phyloP scores from a whole-genome alignment of 2,329 filamentous ascomycete genomes.

The Phaeoacremonium minimum region DNA sequence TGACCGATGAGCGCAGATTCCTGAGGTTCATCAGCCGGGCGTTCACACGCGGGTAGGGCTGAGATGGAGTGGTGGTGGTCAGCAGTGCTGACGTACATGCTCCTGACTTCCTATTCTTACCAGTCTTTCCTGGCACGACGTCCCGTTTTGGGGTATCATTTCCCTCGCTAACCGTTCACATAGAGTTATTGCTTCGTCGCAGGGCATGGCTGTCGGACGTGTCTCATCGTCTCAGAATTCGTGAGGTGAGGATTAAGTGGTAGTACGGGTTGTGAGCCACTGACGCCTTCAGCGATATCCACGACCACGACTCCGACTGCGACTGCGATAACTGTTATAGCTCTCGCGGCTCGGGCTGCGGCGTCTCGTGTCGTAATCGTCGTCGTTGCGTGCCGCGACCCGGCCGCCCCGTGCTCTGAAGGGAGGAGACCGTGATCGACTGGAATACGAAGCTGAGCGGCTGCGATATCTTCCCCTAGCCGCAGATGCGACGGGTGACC shows the following conservation, averaged over 20 bases:
- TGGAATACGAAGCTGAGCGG: slow-evolving; percentile 32
- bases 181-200: too few relatives aligned
- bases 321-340: slow-evolving; percentile 32
- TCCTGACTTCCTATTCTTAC: neutral
- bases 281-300: slow-evolving; percentile 22
- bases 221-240: too few relatives aligned
- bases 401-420: slow-evolving; percentile 22
- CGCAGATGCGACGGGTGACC: slow-evolving; percentile 28
- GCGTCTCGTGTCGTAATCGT: slow-evolving; percentile 21
- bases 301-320: slow-evolving; percentile 28
- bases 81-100: slow-evolving; percentile 7
- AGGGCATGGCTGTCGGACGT: too few relatives aligned
- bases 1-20: neutral
- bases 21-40: slow-evolving; percentile 5
- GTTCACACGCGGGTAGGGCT: slow-evolving; percentile 1
- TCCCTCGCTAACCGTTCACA: neutral
- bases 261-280: too few relatives aligned
- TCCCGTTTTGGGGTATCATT: neutral
- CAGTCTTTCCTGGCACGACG: slow-evolving; percentile 1
- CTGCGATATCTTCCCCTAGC: slow-evolving; percentile 35
- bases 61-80: slow-evolving; percentile 4
- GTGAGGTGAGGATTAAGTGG: too few relatives aligned
- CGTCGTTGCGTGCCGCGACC: too few relatives aligned
- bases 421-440: slow-evolving; percentile 18
- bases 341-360: slow-evolving; percentile 46